Base-by-base conservation (phyloP, 78 protist genomes). In the Dictyostelium purpureum region DNA sequence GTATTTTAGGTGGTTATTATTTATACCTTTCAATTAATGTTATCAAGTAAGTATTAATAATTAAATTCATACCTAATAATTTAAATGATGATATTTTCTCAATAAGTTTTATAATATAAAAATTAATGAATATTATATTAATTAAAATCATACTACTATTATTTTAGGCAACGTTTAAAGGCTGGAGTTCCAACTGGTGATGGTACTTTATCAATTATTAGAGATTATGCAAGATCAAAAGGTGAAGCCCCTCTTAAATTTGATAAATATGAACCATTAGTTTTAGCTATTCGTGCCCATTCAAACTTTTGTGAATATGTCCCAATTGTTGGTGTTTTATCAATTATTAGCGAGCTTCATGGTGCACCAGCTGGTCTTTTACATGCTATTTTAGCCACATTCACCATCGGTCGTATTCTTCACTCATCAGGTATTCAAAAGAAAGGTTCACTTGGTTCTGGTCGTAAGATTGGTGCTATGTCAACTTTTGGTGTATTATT, bases 281-380 rank as follows among this genome's bases (percentile, higher is more conserved):
- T 54, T 4, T 1, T 57, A 16, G 81, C 79, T 10, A 42, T 73
- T 24, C 51, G 91, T 57, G n/a, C 91, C 9, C 91, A 83, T n/a
- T 52, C 63, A 4, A 83, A 83, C 73, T 83, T 83, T 59, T 33
- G 19, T 73, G 91, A 83, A 73, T 83, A 14, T 42, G 59, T 83
- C 4, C 91, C 91, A 52, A 5, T 73, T 28, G 21, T 66, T 11
- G 24, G 37, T 7, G 37, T 83, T 37, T 75, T 83, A 10, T 31
- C 82, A 0, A 21, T 49, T 11, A 21, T 73, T 3, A 10, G 52
- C 28, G 91, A 83, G n/a, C 37, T 83, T 5, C 91, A 83, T 33
- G 81, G 81, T 43, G 80, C 73, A 9, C 61, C 49, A n/a, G 6
- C 79, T 2, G 19, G 21, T 7, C 47, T 71, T 2, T 19, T 83